Evolutionary conservation across 2,329 filamentous ascomycete species (phyloP).

Genomic region (Fusarium brevicatenulatum): DNA sequence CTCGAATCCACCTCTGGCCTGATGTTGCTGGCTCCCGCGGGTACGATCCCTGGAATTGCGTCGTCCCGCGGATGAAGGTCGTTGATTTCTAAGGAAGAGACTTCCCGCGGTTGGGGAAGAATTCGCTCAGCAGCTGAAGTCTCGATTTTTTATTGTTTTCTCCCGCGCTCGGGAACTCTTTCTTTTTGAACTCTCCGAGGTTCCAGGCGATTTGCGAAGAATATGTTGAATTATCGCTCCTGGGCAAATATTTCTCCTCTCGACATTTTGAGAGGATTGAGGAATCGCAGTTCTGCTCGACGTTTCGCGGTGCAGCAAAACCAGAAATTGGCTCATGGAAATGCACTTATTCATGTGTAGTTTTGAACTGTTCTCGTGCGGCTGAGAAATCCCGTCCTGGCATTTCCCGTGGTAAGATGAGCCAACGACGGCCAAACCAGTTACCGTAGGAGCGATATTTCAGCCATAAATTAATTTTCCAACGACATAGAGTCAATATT

Average conservation of each 20-base stretch:
- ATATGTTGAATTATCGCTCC: not conserved
- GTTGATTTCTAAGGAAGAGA: not conserved
- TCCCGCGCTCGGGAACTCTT: not conserved
- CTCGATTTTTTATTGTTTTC: not conserved
- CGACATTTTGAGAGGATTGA: fast-evolving
- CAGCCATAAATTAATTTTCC: too few species aligned
- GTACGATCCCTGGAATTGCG: not conserved
- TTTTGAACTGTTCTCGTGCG: not conserved
- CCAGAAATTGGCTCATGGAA: too few species aligned
- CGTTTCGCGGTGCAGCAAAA: too few species aligned
- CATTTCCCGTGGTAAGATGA: not conserved
- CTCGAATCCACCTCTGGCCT: not conserved
- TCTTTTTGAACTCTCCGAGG: not conserved
- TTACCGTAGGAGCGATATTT: not conserved
- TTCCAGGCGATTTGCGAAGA: not conserved
- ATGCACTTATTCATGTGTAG: not conserved
- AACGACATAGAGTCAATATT: fast-evolving
- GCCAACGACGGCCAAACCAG: too few species aligned
- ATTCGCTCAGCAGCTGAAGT: not conserved
- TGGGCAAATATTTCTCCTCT: too few species aligned
- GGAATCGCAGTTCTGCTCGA: fast-evolving
- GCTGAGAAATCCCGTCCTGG: not conserved
- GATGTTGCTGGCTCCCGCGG: not conserved
- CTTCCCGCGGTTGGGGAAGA: not conserved
- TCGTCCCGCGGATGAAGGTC: not conserved